These are phyloP conservation scores for Anastatica hierochuntica DNA, from an alignment of 345 rosid species.

Conservation along the genomic window DNA sequence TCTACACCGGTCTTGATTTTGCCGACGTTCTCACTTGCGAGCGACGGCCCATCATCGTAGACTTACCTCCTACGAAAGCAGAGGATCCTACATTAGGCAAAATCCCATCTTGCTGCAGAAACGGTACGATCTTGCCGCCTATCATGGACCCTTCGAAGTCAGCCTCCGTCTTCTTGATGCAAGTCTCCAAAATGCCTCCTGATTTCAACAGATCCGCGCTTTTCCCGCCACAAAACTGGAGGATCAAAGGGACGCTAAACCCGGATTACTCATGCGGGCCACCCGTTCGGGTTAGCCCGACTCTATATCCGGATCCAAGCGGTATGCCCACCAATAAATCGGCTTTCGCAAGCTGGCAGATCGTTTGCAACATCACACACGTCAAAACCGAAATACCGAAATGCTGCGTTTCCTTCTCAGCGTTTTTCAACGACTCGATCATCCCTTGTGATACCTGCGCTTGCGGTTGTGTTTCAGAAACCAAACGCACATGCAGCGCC, in stretches of 20 bases:
- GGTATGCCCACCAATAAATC: conserved; percentile 61
- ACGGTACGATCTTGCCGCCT: conserved; percentile 82
- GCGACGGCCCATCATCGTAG: conserved; percentile 74
- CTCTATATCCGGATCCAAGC: conserved; percentile 57
- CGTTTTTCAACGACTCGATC: conserved; percentile 82
- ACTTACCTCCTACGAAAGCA: conserved; percentile 77
- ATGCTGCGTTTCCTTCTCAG: conserved; percentile 88
- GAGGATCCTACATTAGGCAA: conserved; percentile 62
- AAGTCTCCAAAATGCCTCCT: conserved; percentile 91
- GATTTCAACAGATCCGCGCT: conserved; percentile 61
- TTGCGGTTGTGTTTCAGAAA: conserved; percentile 65
- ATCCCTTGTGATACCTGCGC: conserved; percentile 91
- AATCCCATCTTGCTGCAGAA: conserved; percentile 71
- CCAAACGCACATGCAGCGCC: conserved; percentile 49
- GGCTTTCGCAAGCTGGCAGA: conserved; percentile 93
- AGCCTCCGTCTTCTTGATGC: conserved; percentile 61
- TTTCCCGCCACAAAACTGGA: conserved; percentile 78
- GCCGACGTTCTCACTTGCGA: conserved; percentile 74
- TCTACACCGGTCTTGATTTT: conserved; percentile 54
- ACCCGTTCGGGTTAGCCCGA: conserved; percentile 82
- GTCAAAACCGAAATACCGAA: conserved; percentile 61
- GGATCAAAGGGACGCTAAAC: conserved; percentile 74
- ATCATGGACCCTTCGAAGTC: conserved; percentile 85
- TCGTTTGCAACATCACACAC: conserved; percentile 85
- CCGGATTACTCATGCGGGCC: conserved; percentile 85